phyloP scores from a whole-genome alignment of 768 basidiomycete genomes.

The Lentinula aciculospora region DNA sequence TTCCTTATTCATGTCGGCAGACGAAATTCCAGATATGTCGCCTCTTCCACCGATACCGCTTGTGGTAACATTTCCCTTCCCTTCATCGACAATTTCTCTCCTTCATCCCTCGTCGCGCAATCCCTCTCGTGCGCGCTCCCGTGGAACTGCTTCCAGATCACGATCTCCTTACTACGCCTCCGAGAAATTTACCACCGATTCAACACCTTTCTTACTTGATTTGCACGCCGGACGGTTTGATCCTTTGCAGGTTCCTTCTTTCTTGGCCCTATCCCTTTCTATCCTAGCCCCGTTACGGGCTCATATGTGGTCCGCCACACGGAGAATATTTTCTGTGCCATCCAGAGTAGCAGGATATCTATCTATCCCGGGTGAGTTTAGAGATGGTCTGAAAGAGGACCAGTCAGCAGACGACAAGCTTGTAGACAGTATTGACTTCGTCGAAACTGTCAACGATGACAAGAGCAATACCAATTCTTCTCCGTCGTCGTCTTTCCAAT shows the following conservation, averaged over 20 bases:
- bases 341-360: neutral
- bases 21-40: neutral
- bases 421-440: neutral
- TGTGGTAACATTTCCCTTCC: neutral
- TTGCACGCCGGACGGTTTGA: neutral
- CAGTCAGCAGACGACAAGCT: neutral
- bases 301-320: neutral
- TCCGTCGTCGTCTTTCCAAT: neutral
- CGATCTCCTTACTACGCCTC: neutral
- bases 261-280: neutral
- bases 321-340: neutral
- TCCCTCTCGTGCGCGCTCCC: conserved; percentile 1
- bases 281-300: conserved; percentile 1
- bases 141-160: neutral
- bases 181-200: neutral
- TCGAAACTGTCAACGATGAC: neutral
- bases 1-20: neutral
- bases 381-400: neutral
- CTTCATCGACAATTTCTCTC: neutral
- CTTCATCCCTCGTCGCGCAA: neutral
- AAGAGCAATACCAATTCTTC: neutral
- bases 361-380: neutral
- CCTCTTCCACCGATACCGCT: neutral
- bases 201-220: neutral
- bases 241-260: neutral